phyloP scores from a whole-genome alignment of 2,329 filamentous ascomycete species.

The Neopestalotiopsis clavispora region DNA sequence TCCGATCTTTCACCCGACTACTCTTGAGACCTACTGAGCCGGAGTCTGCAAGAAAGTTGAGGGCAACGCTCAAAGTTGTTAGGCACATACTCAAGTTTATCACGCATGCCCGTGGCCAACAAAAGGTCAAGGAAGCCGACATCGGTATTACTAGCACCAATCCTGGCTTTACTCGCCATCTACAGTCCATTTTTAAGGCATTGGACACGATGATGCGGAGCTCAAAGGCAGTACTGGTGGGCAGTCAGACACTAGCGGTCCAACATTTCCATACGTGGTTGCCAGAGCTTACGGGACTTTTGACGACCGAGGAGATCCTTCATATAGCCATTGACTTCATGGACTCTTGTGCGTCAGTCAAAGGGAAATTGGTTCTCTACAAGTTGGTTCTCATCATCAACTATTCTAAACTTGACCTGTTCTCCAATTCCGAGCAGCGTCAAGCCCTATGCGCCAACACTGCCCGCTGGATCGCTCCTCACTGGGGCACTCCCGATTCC shows the following conservation, averaged over 20 bases:
- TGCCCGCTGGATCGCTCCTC: slow-evolving; percentile 86
- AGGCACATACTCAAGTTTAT: slow-evolving; percentile 94
- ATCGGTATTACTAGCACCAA: slow-evolving; percentile 82
- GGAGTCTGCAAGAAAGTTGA: slow-evolving; percentile 80
- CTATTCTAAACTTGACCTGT: slow-evolving; percentile 82
- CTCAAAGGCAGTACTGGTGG: slow-evolving; percentile 81
- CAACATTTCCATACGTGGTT: slow-evolving; percentile 98
- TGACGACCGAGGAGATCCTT: slow-evolving; percentile 83
- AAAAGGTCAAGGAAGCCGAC: slow-evolving; percentile 84
- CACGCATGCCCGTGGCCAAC: slow-evolving; percentile 83
- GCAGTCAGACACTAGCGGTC: slow-evolving; percentile 91
- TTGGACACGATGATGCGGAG: slow-evolving; percentile 91
- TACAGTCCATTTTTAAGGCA: slow-evolving; percentile 87
- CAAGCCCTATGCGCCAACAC: slow-evolving; percentile 79
- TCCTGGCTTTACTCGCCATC: slow-evolving; percentile 77
- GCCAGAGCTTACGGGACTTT: slow-evolving; percentile 80
- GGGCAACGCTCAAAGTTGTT: slow-evolving; percentile 93
- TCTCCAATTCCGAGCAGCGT: slow-evolving; percentile 77
- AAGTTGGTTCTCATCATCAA: slow-evolving; percentile 93
- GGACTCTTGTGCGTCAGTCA: slow-evolving; percentile 85
- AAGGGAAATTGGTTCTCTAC: slow-evolving; percentile 89
- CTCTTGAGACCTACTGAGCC: slow-evolving; percentile 83
- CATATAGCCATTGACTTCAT: slow-evolving; percentile 93
- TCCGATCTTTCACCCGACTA: slow-evolving; percentile 84
- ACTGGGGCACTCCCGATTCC: slow-evolving; percentile 80